Evolutionary conservation across 768 basidiomycete genomes (phyloP), one percentile per base, ranked within the genome.

Genomic region (Boletus sp.): DNA sequence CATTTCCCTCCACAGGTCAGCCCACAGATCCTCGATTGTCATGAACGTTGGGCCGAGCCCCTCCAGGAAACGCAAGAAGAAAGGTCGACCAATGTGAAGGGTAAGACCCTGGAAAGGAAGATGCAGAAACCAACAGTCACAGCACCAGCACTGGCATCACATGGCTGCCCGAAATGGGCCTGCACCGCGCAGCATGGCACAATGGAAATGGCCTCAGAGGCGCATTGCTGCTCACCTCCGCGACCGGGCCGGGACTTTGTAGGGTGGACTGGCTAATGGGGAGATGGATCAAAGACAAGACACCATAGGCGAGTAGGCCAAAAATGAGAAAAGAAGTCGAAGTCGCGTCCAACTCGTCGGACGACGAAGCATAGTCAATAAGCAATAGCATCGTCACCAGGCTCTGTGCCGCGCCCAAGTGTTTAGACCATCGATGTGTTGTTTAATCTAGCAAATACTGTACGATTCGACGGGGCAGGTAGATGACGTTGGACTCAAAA

Each of bases 121-220:
- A 67, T 5, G 45, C 39, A 14, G 61, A 57, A 8, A 17, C 20
- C 30, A 54, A 70, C 3, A 56, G 57, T 9, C 47, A 56, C 7
- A 65, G 74, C 12, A 66, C 70, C 47, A 74, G 81, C 50, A 82
- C 86, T 0, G 86, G 87, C 3, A 85, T 87, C 0, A n/a, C n/a
- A n/a, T 98, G 94, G 94, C 78, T 90, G 1, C 78, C 82, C 1
- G 83, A 93, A 65, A 83, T 94, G 1, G 86, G 83, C n/a, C 80
- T 97, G 4, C 85, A 91, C 52, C 83, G 87, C 2, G 89, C 89
- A 0, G 77, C 75, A 2, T 98, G 96, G 96, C 90, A 97, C 70
- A 79, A 76, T 47, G 83, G 81, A 3, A 85, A 85, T 46, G 93
- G 93, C 1, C 76, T 92, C 1, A 80, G 64, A 18, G 77, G 72